Evolutionary conservation across 805 yeast genomes (phyloP).

Genomic region (Saccharomycopsis sp.): DNA sequence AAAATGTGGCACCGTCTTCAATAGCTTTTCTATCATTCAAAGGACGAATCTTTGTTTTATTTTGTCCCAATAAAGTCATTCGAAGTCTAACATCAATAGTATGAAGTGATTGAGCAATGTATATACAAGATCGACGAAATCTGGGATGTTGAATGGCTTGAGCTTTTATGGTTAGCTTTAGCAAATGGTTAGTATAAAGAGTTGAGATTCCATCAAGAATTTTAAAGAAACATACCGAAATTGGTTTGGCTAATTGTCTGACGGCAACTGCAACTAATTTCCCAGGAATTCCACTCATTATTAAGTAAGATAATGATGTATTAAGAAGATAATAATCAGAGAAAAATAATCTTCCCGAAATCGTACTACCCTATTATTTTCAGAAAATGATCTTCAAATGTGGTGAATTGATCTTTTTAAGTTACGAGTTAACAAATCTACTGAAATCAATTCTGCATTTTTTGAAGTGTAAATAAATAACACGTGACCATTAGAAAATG

Average conservation of each 20-base stretch:
- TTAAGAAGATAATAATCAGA: too few species aligned
- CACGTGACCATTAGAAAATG: too few species aligned
- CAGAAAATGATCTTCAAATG: too few species aligned
- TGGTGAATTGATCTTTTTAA: too few species aligned
- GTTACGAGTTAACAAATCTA: too few species aligned
- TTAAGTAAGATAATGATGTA: too few species aligned
- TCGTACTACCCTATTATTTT: too few species aligned
- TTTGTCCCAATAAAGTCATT: slow-evolving; percentile 46
- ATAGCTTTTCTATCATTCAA: slow-evolving; percentile 74
- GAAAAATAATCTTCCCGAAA: too few species aligned
- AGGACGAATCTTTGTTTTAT: slow-evolving; percentile 48
- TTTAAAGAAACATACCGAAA: slow-evolving; percentile 35
- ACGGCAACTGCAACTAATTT: slow-evolving; percentile 63
- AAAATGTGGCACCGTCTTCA: slow-evolving; percentile 69
- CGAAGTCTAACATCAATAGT: slow-evolving; percentile 52
- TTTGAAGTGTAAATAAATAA: too few species aligned
- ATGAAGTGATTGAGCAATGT: slow-evolving; percentile 64
- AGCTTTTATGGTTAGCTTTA: slow-evolving; percentile 36
- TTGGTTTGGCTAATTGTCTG: slow-evolving; percentile 70
- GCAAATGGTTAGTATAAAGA: slow-evolving; percentile 1
- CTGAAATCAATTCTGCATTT: too few species aligned
- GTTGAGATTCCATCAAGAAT: not conserved
- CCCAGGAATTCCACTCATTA: slow-evolving; percentile 75
- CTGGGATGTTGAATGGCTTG: slow-evolving; percentile 65
- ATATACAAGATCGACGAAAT: slow-evolving; percentile 54